A percentile compares a stretch with the other conserved stretches of the same genome.
phyloP scores from a whole-genome alignment of 2,329 filamentous ascomycete species.

The Colletotrichum agaves region DNA sequence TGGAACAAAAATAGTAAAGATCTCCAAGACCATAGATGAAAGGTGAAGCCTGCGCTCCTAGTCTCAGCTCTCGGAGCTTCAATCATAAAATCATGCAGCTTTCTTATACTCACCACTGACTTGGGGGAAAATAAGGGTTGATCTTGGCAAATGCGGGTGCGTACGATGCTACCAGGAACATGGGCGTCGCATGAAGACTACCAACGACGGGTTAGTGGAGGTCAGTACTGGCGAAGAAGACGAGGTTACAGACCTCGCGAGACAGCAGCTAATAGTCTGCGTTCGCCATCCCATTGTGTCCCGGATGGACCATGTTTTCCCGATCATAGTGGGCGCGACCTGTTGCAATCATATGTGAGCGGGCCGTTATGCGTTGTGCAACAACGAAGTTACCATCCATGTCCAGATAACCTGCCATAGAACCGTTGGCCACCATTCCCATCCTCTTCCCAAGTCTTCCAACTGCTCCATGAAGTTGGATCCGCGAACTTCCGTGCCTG shows the following conservation, averaged over 20 bases:
- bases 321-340: constrained; percentile 63
- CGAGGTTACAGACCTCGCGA: constrained; percentile 43
- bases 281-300: constrained; percentile 68
- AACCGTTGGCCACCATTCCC: constrained; percentile 70
- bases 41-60: constrained; percentile 52
- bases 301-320: constrained; percentile 61
- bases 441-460: constrained; percentile 57
- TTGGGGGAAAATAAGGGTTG: constrained; percentile 61
- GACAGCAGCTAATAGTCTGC: constrained; percentile 58
- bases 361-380: neutral
- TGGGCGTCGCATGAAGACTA: constrained; percentile 64
- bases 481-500: constrained; percentile 48
- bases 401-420: constrained; percentile 67
- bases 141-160: constrained; percentile 51
- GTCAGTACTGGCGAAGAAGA: neutral
- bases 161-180: constrained; percentile 64
- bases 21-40: constrained; percentile 64
- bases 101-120: constrained; percentile 57
- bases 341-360: constrained; percentile 27
- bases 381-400: constrained; percentile 52
- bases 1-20: constrained; percentile 65
- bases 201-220: constrained; percentile 8
- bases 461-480: constrained; percentile 52
- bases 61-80: neutral
- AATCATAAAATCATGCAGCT: accelerated